Evolutionary conservation across 2,329 filamentous ascomycete species (phyloP), one percentile per base, ranked within the genome.

Genomic region (Aspergillus tubingensis): DNA sequence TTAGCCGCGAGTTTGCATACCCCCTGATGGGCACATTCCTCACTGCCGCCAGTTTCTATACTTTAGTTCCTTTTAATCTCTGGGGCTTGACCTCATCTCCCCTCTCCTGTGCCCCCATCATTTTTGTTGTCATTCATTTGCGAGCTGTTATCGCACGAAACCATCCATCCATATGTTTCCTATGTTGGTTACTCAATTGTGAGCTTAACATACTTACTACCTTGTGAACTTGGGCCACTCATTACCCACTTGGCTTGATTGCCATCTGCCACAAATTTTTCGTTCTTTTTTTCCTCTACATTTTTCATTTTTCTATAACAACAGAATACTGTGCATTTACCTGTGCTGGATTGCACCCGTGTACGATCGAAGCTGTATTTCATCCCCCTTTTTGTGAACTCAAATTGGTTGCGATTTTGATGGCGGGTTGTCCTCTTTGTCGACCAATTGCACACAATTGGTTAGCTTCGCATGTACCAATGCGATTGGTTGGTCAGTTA

Each of bases 181-280:
- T 69, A 64, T 68, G 66, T 68, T 63, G 48, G 64, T 61, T 13
- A 61, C 54, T 60, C 52, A 64, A 63, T 54, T 53, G 57, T 57
- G 55, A 60, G 50, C 53, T 49, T 62, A 57, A 62, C 50, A 62
- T 27, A 27, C 25, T 25, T 27, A 27, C 8, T 54, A 55, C 39
- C 58, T 36, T 50, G 54, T 49, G 55, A 43, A 57, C 44, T 57
- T 43, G 53, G 58, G 61, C 58, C 58, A 52, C 60, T 66, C 66
- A 54, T 65, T 68, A 63, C 21, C 48, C 60, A 50, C 60, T 47
- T 49, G 58, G 60, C 62, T 61, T 62, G 58, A 32, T 23, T 50
- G 47, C 47, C 47, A 11, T 32, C 15, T 36, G 32, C 5, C 32
- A 36, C 32, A 13, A 36, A 36, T 36, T 2, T 36, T 36, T 13